Percentiles rank a stretch among this genome's conserved stretches.
Conservation (phyloP, 2,329 filamentous ascomycete genomes). For the Aspergillus viridinutans region DNA sequence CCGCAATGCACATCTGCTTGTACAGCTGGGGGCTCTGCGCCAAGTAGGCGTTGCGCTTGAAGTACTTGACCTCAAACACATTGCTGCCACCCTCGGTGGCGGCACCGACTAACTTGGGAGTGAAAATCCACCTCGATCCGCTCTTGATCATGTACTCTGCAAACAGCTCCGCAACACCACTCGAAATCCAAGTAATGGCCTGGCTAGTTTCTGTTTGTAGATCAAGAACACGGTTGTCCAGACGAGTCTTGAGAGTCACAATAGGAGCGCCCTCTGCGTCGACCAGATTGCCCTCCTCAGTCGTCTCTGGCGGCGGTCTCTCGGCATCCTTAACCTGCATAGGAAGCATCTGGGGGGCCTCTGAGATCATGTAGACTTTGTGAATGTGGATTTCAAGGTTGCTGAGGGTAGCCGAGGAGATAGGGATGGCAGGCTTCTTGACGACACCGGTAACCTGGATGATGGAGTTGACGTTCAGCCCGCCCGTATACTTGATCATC, state of each 20-base stretch:
- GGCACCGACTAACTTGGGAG: slow-evolving; percentile 82
- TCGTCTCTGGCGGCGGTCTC: slow-evolving; percentile 41
- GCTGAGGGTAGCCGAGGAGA: slow-evolving; percentile 80
- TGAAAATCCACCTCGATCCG: slow-evolving; percentile 79
- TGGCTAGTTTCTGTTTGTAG: slow-evolving; percentile 88
- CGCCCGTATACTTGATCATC: slow-evolving; percentile 90
- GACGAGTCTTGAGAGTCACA: slow-evolving; percentile 75
- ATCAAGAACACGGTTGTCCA: slow-evolving; percentile 91
- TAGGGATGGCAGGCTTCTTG: slow-evolving; percentile 76
- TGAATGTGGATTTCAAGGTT: slow-evolving; percentile 82
- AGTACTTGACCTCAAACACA: slow-evolving; percentile 88
- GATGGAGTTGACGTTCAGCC: slow-evolving; percentile 73
- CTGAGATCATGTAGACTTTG: slow-evolving; percentile 74
- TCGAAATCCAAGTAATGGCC: slow-evolving; percentile 71
- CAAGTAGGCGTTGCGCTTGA: slow-evolving; percentile 71
- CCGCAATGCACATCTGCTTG: slow-evolving; percentile 66
- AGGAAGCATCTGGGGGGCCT: slow-evolving; percentile 57
- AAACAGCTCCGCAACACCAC: slow-evolving; percentile 66
- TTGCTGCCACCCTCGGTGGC: slow-evolving; percentile 90
- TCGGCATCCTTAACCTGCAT: slow-evolving; percentile 56
- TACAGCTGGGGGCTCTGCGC: slow-evolving; percentile 63
- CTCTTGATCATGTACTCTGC: slow-evolving; percentile 70
- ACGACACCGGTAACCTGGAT: slow-evolving; percentile 77
- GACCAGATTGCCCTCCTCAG: slow-evolving; percentile 45
- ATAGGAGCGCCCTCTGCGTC: slow-evolving; percentile 58